Conservation (phyloP, 2,329 filamentous ascomycete species). For the Cordyceps sp. region DNA sequence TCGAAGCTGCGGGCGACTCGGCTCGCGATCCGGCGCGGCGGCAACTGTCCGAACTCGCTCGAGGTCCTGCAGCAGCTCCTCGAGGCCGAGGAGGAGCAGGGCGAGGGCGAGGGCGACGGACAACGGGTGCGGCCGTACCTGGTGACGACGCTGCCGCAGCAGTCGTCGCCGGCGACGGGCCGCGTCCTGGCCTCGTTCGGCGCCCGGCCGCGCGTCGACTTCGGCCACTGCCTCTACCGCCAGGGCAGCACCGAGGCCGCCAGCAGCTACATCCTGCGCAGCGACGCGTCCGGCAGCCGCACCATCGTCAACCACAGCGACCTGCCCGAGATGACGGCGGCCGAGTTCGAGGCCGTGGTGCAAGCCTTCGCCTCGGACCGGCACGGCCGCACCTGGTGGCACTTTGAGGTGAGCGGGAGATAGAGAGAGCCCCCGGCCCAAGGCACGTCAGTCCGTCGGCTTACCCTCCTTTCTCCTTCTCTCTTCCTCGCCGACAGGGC, state of each 20-base stretch:
- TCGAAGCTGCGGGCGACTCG: conserved; percentile 51
- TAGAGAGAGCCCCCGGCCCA: neutral
- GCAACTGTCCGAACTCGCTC: conserved; percentile 57
- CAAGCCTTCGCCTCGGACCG: conserved; percentile 16
- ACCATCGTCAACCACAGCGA: conserved; percentile 57
- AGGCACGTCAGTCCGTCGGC: neutral
- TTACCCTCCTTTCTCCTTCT: neutral
- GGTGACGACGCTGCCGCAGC: conserved; percentile 36
- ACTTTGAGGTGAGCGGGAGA: conserved; percentile 44
- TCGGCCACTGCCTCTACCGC: conserved; percentile 43
- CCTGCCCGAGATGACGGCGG: conserved; percentile 47
- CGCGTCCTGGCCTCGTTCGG: conserved; percentile 39
- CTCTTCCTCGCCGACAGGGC: conserved; percentile 25
- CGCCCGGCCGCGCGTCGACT: conserved; percentile 21
- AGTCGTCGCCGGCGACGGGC: conserved; percentile 28
- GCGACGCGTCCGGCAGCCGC: conserved; percentile 37
- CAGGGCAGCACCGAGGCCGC: conserved; percentile 36
- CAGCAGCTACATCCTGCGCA: conserved; percentile 54
- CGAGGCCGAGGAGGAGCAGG: no score
- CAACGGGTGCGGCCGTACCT: conserved; percentile 21
- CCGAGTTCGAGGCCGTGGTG: conserved; percentile 37
- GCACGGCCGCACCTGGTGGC: conserved; percentile 39
- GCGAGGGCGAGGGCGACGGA: neutral
- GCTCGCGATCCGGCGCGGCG: conserved; percentile 45
- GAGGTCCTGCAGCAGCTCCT: conserved; percentile 53